Evolutionary conservation across 805 yeast species (phyloP).

Genomic region (Starmerella scarabaei): DNA sequence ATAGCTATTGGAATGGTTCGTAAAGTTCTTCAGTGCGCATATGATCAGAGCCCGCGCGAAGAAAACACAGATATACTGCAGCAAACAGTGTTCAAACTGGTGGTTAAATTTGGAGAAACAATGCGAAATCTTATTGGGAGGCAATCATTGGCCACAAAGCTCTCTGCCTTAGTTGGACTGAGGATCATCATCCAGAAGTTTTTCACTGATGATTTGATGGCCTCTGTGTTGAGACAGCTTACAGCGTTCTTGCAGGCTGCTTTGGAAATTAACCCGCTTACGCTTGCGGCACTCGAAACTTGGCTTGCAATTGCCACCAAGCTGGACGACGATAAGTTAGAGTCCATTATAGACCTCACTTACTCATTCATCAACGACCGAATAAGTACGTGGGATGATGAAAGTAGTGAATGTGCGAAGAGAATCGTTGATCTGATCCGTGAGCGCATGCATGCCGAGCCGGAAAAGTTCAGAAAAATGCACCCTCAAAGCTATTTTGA

Average conservation of each 20-base stretch:
- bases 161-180: slow-evolving; percentile 45
- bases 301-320: slow-evolving; percentile 50
- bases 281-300: slow-evolving; percentile 48
- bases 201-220: slow-evolving; percentile 7
- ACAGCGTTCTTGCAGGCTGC: slow-evolving; percentile 77
- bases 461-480: background rate
- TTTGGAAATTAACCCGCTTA: slow-evolving; percentile 48
- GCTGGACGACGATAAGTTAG: slow-evolving; percentile 40
- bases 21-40: slow-evolving; percentile 9
- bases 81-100: slow-evolving; percentile 29
- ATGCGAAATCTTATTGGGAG: slow-evolving; percentile 62
- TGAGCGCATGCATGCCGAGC: background rate
- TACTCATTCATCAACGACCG: slow-evolving; percentile 56
- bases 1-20: slow-evolving; percentile 7
- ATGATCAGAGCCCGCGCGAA: background rate
- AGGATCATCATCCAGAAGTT: slow-evolving; percentile 39
- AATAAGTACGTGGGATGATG: slow-evolving; percentile 36
- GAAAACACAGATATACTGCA: slow-evolving; percentile 10
- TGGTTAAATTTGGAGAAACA: slow-evolving; percentile 56
- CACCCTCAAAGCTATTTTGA: slow-evolving; percentile 11
- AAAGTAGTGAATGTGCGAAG: slow-evolving; percentile 27
- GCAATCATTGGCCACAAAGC: slow-evolving; percentile 58
- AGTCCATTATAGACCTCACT: slow-evolving; percentile 49
- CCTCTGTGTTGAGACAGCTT: slow-evolving; percentile 37
- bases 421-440: slow-evolving; percentile 5